phyloP scores from a whole-genome alignment of 2,329 filamentous ascomycete genomes.

The Neonectria neomacrospora region DNA sequence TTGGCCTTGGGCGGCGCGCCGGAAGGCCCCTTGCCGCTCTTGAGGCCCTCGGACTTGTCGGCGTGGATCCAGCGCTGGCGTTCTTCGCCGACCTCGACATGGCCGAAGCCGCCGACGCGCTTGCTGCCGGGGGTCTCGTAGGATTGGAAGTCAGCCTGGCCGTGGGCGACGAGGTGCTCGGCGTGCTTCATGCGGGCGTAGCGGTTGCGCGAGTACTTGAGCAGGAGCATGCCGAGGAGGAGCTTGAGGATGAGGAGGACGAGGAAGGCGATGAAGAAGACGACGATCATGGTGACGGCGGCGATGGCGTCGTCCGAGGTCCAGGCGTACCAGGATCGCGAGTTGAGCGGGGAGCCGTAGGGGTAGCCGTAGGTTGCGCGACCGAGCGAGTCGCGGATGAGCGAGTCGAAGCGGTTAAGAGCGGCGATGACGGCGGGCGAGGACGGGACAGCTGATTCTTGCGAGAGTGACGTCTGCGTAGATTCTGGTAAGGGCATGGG shows the following conservation, averaged over 20 bases:
- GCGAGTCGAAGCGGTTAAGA: slow-evolving; percentile 79
- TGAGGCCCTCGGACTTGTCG: slow-evolving; percentile 80
- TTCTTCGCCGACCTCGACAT: slow-evolving; percentile 90
- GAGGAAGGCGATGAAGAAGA: slow-evolving; percentile 87
- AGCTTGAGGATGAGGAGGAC: slow-evolving; percentile 87
- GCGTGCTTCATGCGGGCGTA: slow-evolving; percentile 83
- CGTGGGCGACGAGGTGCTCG: slow-evolving; percentile 63
- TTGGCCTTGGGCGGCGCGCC: slow-evolving; percentile 63
- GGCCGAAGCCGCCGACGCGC: slow-evolving; percentile 82
- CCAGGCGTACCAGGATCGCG: slow-evolving; percentile 64
- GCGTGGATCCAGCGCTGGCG: slow-evolving; percentile 86
- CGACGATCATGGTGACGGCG: slow-evolving; percentile 81
- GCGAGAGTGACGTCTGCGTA: slow-evolving; percentile 71
- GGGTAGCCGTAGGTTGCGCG: slow-evolving; percentile 75
- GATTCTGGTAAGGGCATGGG: slow-evolving; percentile 76
- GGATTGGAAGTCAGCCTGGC: slow-evolving; percentile 61
- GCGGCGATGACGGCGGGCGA: slow-evolving; percentile 82
- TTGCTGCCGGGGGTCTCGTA: slow-evolving; percentile 75
- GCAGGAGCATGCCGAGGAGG: slow-evolving; percentile 85
- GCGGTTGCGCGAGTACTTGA: slow-evolving; percentile 81
- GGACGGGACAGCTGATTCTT: slow-evolving; percentile 70
- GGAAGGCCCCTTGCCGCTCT: slow-evolving; percentile 62
- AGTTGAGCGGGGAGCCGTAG: slow-evolving; percentile 53
- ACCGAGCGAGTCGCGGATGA: slow-evolving; percentile 80
- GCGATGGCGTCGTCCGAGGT: slow-evolving; percentile 80